A percentile compares a stretch with the other conserved stretches of the same genome.
Evolutionary conservation across 1,284 basidiomycete genomes (phyloP).

Genomic region (Ceratobasidium sp.): DNA sequence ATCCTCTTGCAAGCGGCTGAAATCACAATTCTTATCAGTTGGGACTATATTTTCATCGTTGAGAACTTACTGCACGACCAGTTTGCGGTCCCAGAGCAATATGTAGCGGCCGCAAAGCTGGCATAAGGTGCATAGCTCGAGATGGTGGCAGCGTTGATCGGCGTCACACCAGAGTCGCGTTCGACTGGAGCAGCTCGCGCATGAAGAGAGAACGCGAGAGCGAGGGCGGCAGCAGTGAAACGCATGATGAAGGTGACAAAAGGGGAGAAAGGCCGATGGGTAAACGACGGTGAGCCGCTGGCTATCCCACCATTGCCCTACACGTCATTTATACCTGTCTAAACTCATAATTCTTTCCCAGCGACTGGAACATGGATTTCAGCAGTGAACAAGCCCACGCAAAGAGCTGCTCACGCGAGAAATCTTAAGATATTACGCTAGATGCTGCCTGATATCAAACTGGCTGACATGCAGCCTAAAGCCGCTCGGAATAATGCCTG

Average conservation of each 20-base stretch:
- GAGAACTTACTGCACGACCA: slow-evolving; percentile 72
- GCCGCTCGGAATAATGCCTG: slow-evolving; percentile 5
- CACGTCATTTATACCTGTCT: slow-evolving; percentile 28
- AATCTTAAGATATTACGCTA: neutral
- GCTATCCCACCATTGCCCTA: neutral
- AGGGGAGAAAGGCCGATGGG: neutral
- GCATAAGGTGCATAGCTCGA: slow-evolving; percentile 66
- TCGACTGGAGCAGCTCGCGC: slow-evolving; percentile 20
- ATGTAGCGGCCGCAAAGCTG: slow-evolving; percentile 68
- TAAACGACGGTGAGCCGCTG: slow-evolving; percentile 3
- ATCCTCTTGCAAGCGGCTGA: slow-evolving; percentile 68
- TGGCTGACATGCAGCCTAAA: slow-evolving; percentile 4
- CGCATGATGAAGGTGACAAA: slow-evolving; percentile 10
- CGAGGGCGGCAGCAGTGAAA: slow-evolving; percentile 5
- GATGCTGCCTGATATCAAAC: neutral
- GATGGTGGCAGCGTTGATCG: slow-evolving; percentile 62
- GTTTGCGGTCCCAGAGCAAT: slow-evolving; percentile 63
- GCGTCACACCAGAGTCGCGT: slow-evolving; percentile 55
- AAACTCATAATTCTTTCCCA: neutral
- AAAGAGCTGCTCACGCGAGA: slow-evolving; percentile 2
- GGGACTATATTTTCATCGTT: neutral
- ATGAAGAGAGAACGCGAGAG: slow-evolving; percentile 7
- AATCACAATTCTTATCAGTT: neutral
- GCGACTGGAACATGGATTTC: neutral
- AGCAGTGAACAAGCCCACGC: slow-evolving; percentile 6